Base-by-base conservation (phyloP, 306 rosid species). In the Cicer chorassanicum region DNA sequence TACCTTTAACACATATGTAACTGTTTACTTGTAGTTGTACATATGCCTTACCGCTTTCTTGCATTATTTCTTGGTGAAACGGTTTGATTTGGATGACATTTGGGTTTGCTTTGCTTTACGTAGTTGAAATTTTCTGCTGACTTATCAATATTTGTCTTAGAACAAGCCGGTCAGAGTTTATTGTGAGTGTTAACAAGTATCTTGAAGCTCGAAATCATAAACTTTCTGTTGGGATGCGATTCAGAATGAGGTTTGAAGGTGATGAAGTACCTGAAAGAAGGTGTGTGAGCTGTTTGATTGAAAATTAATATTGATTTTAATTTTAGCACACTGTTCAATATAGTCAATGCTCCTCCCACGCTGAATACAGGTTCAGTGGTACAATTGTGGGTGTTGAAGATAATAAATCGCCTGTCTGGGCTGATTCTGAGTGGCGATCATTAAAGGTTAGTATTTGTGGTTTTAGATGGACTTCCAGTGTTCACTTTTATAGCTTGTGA, bases 211-310 rank as follows among this genome's bases (percentile, higher is more conserved):
- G 61, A 81, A 89, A 76, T 87, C 94, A 89, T 70, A 91, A 89
- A 74, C 96, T 93, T 14, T 91, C 97, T 54, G 97, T 93, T 76
- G 98, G 98, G 57, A 93, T 91, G 98, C 90, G 98, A 87, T 93
- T 93, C 82, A 91, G 87, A 82, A 93, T 93, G 98, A 89, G 98
- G 80, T 93, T 93, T 48, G 98, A 93, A 89, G 98, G 97, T 4
- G 98, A 93, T 83, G 98, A 93, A 80, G 97, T 91, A 66, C 98
- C 98, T 75, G 97, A 93, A 82, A 90, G 98, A 87, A 93, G 98
- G 98, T 93, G 84, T 54, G 10, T 38, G 29, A 55, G 19, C 75
- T 72, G 80, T 6, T 71, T 70, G 18, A 40, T 59, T 85, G 49
- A 72, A 16, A 13, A 21, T 65, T 78, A 62, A 38, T 68, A 42